Conservation (phyloP, 495 filamentous ascomycete species). For the Usnea hakonensis region DNA sequence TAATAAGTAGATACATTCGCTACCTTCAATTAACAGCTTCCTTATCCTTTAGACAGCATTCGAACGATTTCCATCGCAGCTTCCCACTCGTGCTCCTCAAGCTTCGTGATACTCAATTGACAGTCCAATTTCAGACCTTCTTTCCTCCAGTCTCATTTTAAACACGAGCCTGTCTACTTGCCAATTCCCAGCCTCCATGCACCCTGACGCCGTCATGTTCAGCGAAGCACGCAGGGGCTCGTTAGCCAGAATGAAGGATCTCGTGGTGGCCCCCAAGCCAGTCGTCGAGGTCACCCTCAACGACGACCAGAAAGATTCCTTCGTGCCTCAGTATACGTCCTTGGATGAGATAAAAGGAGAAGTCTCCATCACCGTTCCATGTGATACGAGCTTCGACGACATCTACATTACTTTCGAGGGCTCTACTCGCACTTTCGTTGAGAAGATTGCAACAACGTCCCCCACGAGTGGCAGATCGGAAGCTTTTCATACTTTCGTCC, state of each 20-base stretch:
- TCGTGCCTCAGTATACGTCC: slow-evolving; percentile 49
- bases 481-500: slow-evolving; percentile 61
- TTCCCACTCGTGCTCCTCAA: background rate
- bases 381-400: slow-evolving; percentile 69
- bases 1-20: no score
- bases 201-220: slow-evolving; percentile 3
- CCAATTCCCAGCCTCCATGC: background rate
- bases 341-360: slow-evolving; percentile 53
- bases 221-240: slow-evolving; percentile 5
- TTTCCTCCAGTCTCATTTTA: background rate
- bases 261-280: slow-evolving; percentile 22
- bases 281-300: slow-evolving; percentile 31
- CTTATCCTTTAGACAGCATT: background rate
- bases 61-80: background rate
- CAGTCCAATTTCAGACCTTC: no score
- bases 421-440: slow-evolving; percentile 43
- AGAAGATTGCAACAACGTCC: slow-evolving; percentile 40
- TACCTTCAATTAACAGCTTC: background rate
- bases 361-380: slow-evolving; percentile 50
- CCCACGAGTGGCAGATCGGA: slow-evolving; percentile 43
- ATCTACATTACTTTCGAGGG: slow-evolving; percentile 79
- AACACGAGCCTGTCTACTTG: background rate
- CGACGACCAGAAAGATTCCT: slow-evolving; percentile 27
- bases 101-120: background rate
- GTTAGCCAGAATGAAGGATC: slow-evolving; percentile 11